phyloP scores from a whole-genome alignment of 805 yeast species.

The Suhomyces prunicola region DNA sequence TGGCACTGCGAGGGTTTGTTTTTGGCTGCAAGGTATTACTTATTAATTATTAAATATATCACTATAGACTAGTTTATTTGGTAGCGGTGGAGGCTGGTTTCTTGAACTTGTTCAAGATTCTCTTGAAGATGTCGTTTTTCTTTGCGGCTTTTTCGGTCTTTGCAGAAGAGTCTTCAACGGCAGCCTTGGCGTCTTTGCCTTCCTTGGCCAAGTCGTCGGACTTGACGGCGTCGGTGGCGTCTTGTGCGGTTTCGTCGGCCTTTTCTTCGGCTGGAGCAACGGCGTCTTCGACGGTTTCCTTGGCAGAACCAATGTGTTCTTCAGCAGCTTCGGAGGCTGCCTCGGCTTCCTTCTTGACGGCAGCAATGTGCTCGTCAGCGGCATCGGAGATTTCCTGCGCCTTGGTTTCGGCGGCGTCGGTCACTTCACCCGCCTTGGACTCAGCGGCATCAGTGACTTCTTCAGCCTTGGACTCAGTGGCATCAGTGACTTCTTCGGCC shows the following conservation, averaged over 20 bases:
- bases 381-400: slow-evolving; percentile 5
- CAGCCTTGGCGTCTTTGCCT: slow-evolving; percentile 27
- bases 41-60: slow-evolving; percentile 3
- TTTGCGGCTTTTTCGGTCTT: slow-evolving; percentile 33
- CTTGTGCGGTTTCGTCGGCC: slow-evolving; percentile 6
- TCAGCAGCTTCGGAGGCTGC: slow-evolving; percentile 6
- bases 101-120: slow-evolving; percentile 34
- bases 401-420: slow-evolving; percentile 4
- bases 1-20: no score
- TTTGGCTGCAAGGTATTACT: slow-evolving; percentile 2
- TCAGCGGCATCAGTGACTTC: slow-evolving; percentile 5
- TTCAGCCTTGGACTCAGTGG: slow-evolving; percentile 1
- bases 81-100: slow-evolving; percentile 18
- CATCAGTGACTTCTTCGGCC: slow-evolving; percentile 1
- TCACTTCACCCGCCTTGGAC: slow-evolving; percentile 7
- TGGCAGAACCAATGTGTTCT: slow-evolving; percentile 9
- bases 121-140: slow-evolving; percentile 37
- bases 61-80: not conserved
- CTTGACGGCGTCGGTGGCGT: slow-evolving; percentile 8
- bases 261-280: slow-evolving; percentile 2
- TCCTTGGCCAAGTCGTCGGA: slow-evolving; percentile 11
- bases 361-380: slow-evolving; percentile 3
- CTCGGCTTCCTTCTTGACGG: slow-evolving; percentile 5
- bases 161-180: slow-evolving; percentile 22
- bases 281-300: slow-evolving; percentile 10